Evolutionary conservation across 768 basidiomycete species (phyloP), one percentile per base, ranked within the genome.

Genomic region (Gyrodon lividus): DNA sequence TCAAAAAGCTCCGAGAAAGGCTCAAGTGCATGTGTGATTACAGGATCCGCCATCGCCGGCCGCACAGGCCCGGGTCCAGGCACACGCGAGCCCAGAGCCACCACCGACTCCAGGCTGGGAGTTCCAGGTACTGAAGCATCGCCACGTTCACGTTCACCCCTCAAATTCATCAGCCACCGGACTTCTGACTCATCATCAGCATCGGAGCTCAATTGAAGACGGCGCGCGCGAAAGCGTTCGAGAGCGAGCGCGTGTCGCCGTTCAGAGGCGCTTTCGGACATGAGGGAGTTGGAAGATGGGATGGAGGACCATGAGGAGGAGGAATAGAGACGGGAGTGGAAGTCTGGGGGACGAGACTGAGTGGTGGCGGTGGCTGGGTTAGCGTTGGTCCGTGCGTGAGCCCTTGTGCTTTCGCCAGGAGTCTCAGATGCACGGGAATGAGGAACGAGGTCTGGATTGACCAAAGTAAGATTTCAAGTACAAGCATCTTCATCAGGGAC

Each of bases 241-340:
- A 72, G 63, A 17, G 76, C 75, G 7, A 62, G 65, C 17, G 69
- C 62, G 16, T 73, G 65, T 24, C 75, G 69, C 41, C 71, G 67
- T 46, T 78, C 78, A 10, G 70, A 70, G 2, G 74, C 72, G 52
- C 67, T 78, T 57, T 80, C 78, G 1, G 72, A 69, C 35, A 75
- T 70, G 39, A 75, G 71, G 0, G 72, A 74, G 31, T 70, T 77
- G 20, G 72, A 68, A 8, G 68, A 63, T 6, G 69, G 67, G 16
- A 68, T 55, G 28, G 70, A 65, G 14, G 70, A 30, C 51, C 71
- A 62, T 3, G 70, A 61, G 24, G 54, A 24, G 14, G 63, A 44
- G 12, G 55, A 8, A 30, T 64, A 64, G 24, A 53, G 35, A 33
- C 62, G 61, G 12, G 55, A 14, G 34, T 59, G 57, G 37, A 51